Conservation (phyloP, 768 basidiomycete genomes). For the Boletellus emodensis region DNA sequence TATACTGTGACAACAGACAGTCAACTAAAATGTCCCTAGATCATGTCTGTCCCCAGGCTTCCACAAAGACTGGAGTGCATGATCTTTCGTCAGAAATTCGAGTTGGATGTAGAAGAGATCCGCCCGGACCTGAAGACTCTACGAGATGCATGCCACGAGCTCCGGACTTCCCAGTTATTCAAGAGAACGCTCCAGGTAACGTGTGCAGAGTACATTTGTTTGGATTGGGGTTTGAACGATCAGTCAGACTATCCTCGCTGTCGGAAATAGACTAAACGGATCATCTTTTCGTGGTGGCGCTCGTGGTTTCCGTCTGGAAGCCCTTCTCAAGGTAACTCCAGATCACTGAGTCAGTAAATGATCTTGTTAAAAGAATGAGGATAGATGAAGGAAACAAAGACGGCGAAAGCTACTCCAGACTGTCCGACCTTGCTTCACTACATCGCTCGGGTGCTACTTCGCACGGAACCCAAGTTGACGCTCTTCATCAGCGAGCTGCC, state of each 20-base stretch:
- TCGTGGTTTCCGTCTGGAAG: constrained; percentile 78
- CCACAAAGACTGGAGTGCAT: constrained; percentile 73
- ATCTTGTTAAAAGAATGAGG: not conserved
- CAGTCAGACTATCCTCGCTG: constrained; percentile 58
- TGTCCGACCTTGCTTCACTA: constrained; percentile 93
- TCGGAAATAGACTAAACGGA: constrained; percentile 82
- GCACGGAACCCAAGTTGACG: constrained; percentile 59
- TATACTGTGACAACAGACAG: not conserved
- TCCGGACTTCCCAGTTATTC: constrained; percentile 61
- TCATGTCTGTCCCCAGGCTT: constrained; percentile 74
- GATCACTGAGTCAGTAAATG: not conserved
- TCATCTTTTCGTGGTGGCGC: constrained; percentile 83
- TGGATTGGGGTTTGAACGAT: not conserved
- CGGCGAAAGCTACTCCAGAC: constrained; percentile 56
- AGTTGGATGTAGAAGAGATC: constrained; percentile 79
- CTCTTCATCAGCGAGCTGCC: constrained; percentile 79
- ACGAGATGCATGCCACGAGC: constrained; percentile 64
- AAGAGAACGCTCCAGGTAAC: constrained; percentile 64
- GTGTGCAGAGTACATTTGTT: not conserved
- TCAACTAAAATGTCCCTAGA: constrained; percentile 40
- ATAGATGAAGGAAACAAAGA: constrained; percentile 82
- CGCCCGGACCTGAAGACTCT: constrained; percentile 76
- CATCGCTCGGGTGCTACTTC: constrained; percentile 68
- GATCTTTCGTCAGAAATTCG: constrained; percentile 78
- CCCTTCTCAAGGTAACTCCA: constrained; percentile 67